Evolutionary conservation across 2,329 filamentous ascomycete genomes (phyloP).

Genomic region (Penicillium olsonii): DNA sequence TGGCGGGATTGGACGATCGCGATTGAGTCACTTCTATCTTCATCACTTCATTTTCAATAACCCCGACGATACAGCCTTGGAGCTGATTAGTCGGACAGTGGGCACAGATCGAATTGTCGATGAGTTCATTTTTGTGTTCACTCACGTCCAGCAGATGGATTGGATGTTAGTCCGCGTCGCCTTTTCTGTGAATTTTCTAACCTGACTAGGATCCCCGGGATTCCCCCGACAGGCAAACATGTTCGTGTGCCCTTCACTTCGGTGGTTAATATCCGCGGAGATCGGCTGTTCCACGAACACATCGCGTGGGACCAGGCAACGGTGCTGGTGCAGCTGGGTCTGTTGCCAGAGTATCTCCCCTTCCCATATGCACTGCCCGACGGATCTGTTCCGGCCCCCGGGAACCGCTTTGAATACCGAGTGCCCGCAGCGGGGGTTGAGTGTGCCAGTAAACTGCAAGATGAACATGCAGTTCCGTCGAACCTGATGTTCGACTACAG

Average conservation of each 20-base stretch:
- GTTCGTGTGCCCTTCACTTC: constrained; percentile 65
- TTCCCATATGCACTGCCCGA: constrained; percentile 59
- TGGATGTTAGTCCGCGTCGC: constrained; percentile 61
- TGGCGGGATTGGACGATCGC: constrained; percentile 67
- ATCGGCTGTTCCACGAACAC: constrained; percentile 69
- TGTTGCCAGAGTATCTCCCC: constrained; percentile 65
- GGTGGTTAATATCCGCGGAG: constrained; percentile 68
- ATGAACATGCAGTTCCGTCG: constrained; percentile 51
- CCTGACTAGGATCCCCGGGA: constrained; percentile 53
- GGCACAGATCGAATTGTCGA: constrained; percentile 72
- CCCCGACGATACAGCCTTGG: constrained; percentile 64
- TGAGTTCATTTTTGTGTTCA: constrained; percentile 68
- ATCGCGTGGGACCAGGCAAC: constrained; percentile 71
- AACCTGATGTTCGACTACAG: constrained; percentile 59
- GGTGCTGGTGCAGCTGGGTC: constrained; percentile 61
- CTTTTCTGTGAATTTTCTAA: no score
- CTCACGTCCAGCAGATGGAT: constrained; percentile 63
- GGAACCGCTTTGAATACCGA: constrained; percentile 57
- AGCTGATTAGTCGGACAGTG: constrained; percentile 70
- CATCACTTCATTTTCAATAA: constrained; percentile 76
- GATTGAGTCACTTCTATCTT: constrained; percentile 67
- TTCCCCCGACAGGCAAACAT: constrained; percentile 57
- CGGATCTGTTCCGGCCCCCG: constrained; percentile 36
- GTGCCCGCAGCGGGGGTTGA: constrained; percentile 63
- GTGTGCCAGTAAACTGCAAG: constrained; percentile 53